These are phyloP conservation scores for Wickerhamomyces chaumierensis DNA, from an alignment of 805 yeast species.

Conservation along the genomic window DNA sequence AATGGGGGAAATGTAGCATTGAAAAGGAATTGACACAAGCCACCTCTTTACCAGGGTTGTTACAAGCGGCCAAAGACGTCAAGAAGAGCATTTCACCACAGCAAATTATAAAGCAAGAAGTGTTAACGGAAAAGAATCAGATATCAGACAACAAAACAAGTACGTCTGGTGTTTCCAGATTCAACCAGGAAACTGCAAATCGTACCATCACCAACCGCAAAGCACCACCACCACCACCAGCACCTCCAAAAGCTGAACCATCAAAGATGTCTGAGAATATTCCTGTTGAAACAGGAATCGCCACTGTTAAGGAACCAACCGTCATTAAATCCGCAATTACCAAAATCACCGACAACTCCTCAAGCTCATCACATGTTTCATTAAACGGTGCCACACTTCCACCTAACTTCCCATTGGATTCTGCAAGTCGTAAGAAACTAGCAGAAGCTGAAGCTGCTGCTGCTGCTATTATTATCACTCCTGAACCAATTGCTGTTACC, in stretches of 20 bases:
- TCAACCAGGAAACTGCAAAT: neutral
- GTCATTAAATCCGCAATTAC: no score
- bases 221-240: neutral
- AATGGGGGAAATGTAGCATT: constrained; percentile 7
- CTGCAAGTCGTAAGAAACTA: neutral
- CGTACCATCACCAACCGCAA: neutral
- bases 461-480: no score
- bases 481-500: no score
- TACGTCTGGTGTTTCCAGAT: neutral
- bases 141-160: neutral
- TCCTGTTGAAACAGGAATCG: neutral
- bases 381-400: constrained; percentile 8
- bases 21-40: constrained; percentile 11
- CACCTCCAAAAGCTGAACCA: no score
- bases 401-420: neutral
- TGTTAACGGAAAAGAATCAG: no score
- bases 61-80: constrained; percentile 2
- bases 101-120: neutral
- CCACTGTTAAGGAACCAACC: no score
- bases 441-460: neutral
- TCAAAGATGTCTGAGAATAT: neutral
- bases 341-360: neutral
- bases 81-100: neutral
- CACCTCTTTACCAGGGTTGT: neutral
- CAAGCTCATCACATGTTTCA: constrained; percentile 2